Percentiles rank a stretch among this genome's conserved stretches.
These are phyloP conservation scores for Globisporangium spiculum DNA, from an alignment of 352 stramenopile genomes.

Conservation along the genomic window DNA sequence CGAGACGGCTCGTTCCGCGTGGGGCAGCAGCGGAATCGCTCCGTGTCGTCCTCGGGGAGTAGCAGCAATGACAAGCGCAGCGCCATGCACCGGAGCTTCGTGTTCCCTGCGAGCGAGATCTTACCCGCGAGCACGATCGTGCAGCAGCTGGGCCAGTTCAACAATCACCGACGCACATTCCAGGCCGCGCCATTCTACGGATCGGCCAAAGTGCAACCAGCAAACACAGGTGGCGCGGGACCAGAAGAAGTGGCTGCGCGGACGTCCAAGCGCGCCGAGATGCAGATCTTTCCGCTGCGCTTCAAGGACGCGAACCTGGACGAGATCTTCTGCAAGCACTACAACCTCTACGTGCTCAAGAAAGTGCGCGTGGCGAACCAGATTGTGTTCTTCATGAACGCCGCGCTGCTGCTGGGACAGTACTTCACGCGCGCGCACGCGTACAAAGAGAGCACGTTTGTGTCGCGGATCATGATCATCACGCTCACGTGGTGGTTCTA, in stretches of 20 bases:
- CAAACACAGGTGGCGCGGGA: neutral
- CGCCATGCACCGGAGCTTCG: conserved; percentile 35
- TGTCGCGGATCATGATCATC: conserved; percentile 39
- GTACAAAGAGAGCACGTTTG: conserved; percentile 30
- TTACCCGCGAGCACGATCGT: conserved; percentile 39
- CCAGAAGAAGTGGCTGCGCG: conserved; percentile 10
- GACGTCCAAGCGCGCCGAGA: conserved; percentile 28
- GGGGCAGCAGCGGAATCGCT: conserved; percentile 13
- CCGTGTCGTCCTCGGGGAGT: conserved; percentile 24
- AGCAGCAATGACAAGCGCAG: conserved; percentile 27
- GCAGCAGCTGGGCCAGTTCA: conserved; percentile 28
- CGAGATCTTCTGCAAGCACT: conserved; percentile 74
- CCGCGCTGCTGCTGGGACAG: conserved; percentile 46
- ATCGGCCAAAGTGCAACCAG: conserved; percentile 31
- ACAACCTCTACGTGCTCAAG: conserved; percentile 64
- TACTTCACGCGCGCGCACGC: conserved; percentile 33
- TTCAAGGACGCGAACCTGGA: conserved; percentile 61
- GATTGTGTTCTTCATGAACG: conserved; percentile 49
- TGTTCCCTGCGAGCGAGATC: conserved; percentile 40
- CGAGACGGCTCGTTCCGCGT: conserved; percentile 13
- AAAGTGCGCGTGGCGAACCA: conserved; percentile 57
- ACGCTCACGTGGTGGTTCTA: conserved; percentile 43
- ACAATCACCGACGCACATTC: conserved; percentile 19
- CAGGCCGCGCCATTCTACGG: conserved; percentile 30
- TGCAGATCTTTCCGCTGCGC: conserved; percentile 54